Conservation (phyloP, 148 eudicot genomes). For the Chenopodium quinoa region DNA sequence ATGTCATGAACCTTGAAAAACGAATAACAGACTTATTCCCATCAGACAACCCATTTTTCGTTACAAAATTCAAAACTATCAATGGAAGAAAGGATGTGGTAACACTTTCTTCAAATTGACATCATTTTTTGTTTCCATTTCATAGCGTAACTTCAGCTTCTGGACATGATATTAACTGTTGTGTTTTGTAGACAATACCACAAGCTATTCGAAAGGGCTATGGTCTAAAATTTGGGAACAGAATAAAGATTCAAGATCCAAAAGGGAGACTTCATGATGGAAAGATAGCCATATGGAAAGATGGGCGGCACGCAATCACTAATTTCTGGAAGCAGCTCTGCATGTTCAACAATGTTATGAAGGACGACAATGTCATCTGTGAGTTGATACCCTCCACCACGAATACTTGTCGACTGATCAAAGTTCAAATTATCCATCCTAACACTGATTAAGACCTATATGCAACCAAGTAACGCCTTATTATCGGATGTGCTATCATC, state of each 20-base stretch:
- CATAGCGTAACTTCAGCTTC: background rate
- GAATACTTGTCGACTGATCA: background rate
- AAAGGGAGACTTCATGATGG: background rate
- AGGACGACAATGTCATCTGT: background rate
- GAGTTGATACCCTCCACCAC: background rate
- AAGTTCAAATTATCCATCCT: background rate
- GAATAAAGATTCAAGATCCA: background rate
- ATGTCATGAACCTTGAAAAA: background rate
- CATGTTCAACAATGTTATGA: background rate
- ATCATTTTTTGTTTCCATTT: background rate
- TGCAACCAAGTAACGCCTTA: background rate
- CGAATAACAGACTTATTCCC: slow-evolving; percentile 10
- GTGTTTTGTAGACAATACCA: background rate
- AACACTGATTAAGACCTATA: background rate
- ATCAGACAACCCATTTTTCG: slow-evolving; percentile 13
- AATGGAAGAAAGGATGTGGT: slow-evolving; percentile 7
- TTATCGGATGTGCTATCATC: background rate
- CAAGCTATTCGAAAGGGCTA: background rate
- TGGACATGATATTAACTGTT: background rate
- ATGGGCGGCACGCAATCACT: background rate
- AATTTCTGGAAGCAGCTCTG: background rate
- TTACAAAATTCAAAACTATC: background rate
- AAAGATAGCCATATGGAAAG: background rate
- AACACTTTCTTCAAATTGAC: background rate
- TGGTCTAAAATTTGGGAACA: background rate